Evolutionary conservation across 805 yeast genomes (phyloP), one percentile per base, ranked within the genome.

Genomic region (Candida michaelii): DNA sequence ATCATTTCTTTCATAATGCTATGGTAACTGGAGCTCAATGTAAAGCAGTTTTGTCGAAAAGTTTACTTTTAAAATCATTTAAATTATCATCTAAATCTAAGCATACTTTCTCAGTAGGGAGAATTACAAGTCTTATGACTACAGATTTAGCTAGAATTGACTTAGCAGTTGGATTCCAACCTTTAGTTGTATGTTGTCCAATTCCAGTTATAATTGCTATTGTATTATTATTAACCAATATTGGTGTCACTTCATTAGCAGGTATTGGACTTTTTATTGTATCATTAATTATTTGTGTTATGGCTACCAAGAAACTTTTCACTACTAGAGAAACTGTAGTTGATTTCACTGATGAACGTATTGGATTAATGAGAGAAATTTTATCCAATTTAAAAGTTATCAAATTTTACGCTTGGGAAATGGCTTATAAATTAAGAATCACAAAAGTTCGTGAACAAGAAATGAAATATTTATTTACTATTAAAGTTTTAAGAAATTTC

Each of bases 361-460:
- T 71, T 37, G 56, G 69, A 17, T 55, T 65, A 40, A 69, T 71
- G 69, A 62, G 74, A 45, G 75, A 71, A 51, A 60, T 66, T 27
- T 59, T 71, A 44, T 54, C 55, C 37, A 65, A 69, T 51, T 54
- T 71, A 47, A 71, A 71, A 49, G 56, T 71, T 23, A 69, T 71
- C 52, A 71, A 71, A 53, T 71, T 63, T 41, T 71, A 70, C 48
- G 71, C 75, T 11, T 71, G 77, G 77, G 77, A 71, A 53, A 24
- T 58, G 40, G 72, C 77, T 14, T 71, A 71, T 54, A 62, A 63
- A 48, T 42, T 54, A 30, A 59, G 52, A 44, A 62, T 71, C 37
- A 56, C 66, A 23, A 49, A 57, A n/a, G 60, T 62, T n/a, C 56
- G 77, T 46, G 58, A 53, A 23, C 47, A 54, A 15, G 77, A 71